These are phyloP conservation scores for Acanthamoeba polyphaga DNA, from an alignment of 208 protist genomes.

Conservation along the genomic window DNA sequence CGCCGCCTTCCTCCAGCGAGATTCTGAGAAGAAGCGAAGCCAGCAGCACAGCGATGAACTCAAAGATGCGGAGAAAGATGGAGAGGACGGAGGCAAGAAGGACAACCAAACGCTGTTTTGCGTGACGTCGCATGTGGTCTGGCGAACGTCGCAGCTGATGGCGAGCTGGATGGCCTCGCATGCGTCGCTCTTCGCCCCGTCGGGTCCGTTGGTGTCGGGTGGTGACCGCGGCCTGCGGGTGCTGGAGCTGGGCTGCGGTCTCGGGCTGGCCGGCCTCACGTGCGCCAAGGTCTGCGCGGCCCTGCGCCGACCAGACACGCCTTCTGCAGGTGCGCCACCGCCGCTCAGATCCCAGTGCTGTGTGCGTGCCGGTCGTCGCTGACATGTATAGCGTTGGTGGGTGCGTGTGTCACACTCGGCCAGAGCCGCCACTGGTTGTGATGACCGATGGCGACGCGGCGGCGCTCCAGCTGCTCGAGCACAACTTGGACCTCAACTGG, in stretches of 20 bases:
- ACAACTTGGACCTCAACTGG: conserved; percentile 59
- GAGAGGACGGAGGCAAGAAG: background rate
- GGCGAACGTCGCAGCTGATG: conserved; percentile 53
- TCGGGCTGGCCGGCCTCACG: conserved; percentile 27
- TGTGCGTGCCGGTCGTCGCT: no score
- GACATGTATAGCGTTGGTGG: no score
- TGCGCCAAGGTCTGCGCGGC: conserved; percentile 25
- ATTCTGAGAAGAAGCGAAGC: background rate
- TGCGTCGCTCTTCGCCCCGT: background rate
- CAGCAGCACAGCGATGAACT: background rate
- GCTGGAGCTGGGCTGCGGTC: conserved; percentile 44
- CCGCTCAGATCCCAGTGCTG: background rate
- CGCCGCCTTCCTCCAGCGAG: conserved; percentile 7
- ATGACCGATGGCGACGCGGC: conserved; percentile 49
- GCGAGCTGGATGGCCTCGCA: conserved; percentile 39
- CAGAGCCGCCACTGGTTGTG: conserved; percentile 2
- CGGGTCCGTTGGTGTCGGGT: background rate
- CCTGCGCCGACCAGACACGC: background rate
- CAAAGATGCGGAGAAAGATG: background rate
- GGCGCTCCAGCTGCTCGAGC: conserved; percentile 8
- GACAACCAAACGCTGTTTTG: conserved; percentile 10
- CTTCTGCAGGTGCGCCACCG: background rate
- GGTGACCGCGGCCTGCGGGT: background rate
- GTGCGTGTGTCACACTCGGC: no score
- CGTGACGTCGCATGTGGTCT: conserved; percentile 47